These are phyloP conservation scores for Trichoderma atrobrunneum DNA, from an alignment of 2,329 filamentous ascomycete species.

Conservation along the genomic window DNA sequence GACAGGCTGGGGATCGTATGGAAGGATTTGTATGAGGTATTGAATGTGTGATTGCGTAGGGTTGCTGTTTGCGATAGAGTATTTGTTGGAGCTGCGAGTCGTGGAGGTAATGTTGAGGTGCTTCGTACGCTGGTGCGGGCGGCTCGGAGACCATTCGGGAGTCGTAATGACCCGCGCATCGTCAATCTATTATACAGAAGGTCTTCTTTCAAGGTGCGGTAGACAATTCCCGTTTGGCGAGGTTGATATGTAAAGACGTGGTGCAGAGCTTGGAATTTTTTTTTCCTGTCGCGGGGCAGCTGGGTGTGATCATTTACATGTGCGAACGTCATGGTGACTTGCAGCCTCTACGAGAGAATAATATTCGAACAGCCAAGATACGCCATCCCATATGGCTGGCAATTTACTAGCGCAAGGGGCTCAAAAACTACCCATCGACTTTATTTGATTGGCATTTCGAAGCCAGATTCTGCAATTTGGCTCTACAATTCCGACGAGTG, in stretches of 20 bases:
- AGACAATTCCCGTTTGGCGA: not conserved
- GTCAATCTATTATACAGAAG: not conserved
- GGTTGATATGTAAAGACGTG: not conserved
- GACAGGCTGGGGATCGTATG: slow-evolving; percentile 21
- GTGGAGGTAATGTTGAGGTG: not conserved
- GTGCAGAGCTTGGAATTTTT: slow-evolving; percentile 13
- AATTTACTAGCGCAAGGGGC: not conserved
- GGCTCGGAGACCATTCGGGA: slow-evolving; percentile 24
- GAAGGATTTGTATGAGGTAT: not conserved
- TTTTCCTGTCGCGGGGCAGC: slow-evolving; percentile 11
- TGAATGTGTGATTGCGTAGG: not conserved
- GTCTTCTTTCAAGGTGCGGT: not conserved
- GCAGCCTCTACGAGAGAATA: not conserved
- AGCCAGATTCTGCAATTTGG: not conserved
- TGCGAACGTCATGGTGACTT: slow-evolving; percentile 19
- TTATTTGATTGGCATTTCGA: not conserved
- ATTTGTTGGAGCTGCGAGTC: not conserved
- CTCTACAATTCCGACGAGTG: not conserved
- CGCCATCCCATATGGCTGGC: not conserved
- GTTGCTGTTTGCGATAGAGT: not conserved
- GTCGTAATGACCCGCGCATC: slow-evolving; percentile 26
- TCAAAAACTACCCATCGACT: not conserved
- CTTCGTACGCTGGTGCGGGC: slow-evolving; percentile 23
- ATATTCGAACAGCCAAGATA: not conserved
- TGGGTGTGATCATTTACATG: not conserved